Evolutionary conservation across 768 basidiomycete species (phyloP).

Genomic region (Russula vinacea): DNA sequence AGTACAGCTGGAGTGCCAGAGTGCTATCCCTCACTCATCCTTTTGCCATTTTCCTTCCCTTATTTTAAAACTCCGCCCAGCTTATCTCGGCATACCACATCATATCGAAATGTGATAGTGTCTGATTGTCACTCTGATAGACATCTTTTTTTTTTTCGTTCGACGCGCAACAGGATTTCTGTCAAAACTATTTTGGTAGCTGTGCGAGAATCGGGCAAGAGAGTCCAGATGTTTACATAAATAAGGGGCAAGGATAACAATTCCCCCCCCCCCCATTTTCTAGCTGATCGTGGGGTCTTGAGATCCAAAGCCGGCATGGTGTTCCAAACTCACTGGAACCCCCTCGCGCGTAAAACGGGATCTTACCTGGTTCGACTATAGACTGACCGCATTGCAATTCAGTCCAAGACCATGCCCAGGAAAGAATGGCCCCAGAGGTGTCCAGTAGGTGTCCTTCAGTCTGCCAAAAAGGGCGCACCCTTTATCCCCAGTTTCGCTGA

Average conservation of each 20-base stretch:
- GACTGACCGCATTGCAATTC: neutral
- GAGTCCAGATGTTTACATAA: neutral
- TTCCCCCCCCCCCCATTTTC: neutral
- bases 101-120: neutral
- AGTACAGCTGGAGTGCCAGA: no score
- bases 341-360: neutral
- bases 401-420: neutral
- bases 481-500: conserved; percentile 4
- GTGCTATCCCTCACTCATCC: no score
- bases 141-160: neutral
- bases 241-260: neutral
- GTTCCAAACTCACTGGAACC: neutral
- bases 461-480: conserved; percentile 4
- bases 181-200: no score
- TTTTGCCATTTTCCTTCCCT: neutral
- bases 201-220: neutral
- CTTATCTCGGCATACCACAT: neutral
- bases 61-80: neutral
- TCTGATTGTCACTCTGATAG: neutral
- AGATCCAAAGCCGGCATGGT: neutral
- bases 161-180: neutral
- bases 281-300: neutral
- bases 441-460: neutral
- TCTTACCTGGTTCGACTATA: neutral
- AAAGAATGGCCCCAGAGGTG: neutral